Conservation (phyloP, 495 filamentous ascomycete species). For the Tuber melanosporum region DNA sequence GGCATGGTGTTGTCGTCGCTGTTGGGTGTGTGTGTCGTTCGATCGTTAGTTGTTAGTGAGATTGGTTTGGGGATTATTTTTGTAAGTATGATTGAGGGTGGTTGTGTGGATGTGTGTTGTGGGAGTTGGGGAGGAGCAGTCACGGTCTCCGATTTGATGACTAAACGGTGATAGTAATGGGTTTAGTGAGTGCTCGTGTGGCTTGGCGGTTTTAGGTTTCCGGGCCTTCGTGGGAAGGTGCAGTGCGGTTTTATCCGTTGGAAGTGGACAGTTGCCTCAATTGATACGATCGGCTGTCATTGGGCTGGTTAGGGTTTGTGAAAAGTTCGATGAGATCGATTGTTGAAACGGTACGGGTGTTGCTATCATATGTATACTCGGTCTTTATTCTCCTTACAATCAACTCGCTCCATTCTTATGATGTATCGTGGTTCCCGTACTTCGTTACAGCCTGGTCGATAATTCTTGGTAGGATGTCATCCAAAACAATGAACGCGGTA, state of each 20-base stretch:
- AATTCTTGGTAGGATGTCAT: not conserved
- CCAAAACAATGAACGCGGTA: not conserved
- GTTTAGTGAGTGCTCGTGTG: not conserved
- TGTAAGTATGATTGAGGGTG: not conserved
- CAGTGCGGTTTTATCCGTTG: not conserved
- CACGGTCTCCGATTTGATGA: not conserved
- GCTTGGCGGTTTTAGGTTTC: not conserved
- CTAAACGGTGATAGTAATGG: not conserved
- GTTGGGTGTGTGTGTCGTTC: not conserved
- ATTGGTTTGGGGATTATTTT: not conserved
- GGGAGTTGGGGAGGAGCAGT: conserved; percentile 3
- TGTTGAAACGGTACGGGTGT: not conserved
- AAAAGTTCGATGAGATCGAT: not conserved
- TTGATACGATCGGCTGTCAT: not conserved
- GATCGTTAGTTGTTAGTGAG: not conserved
- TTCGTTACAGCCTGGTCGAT: not conserved
- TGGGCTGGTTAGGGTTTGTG: not conserved
- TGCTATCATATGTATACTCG: not conserved
- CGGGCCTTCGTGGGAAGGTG: not conserved
- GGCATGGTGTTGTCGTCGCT: not conserved
- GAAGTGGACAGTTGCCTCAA: not conserved
- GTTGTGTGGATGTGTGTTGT: not conserved
- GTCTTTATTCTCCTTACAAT: not conserved
- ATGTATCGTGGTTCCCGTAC: not conserved
- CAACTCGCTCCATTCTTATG: not conserved